Percentiles rank a stretch among this genome's conserved stretches.
phyloP scores from a whole-genome alignment of 1,139 yeast species.

The Yamadazyma atmosphaerica region DNA sequence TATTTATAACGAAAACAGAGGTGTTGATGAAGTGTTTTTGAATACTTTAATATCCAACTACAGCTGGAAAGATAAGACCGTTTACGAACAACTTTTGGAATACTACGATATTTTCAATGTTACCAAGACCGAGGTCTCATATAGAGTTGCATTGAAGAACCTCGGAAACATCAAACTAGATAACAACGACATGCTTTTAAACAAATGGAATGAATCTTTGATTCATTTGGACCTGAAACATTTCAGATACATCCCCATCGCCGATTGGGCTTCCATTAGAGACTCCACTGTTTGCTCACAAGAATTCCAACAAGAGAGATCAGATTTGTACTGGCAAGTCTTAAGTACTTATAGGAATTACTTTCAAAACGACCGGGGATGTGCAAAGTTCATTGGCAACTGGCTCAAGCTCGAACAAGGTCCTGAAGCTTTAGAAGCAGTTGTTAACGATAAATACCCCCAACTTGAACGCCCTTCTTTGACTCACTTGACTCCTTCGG shows the following conservation, averaged over 20 bases:
- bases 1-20: slow-evolving; percentile 55
- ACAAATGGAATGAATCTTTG: slow-evolving; percentile 63
- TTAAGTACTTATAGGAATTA: slow-evolving; percentile 51
- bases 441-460: slow-evolving; percentile 3
- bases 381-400: slow-evolving; percentile 31
- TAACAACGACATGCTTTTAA: slow-evolving; percentile 54
- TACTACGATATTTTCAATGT: slow-evolving; percentile 62
- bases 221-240: slow-evolving; percentile 53
- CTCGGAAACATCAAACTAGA: slow-evolving; percentile 61
- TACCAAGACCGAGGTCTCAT: slow-evolving; percentile 66
- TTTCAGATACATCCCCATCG: slow-evolving; percentile 67
- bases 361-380: slow-evolving; percentile 40
- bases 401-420: slow-evolving; percentile 32
- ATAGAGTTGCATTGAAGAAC: slow-evolving; percentile 75
- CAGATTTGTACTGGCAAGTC: slow-evolving; percentile 57
- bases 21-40: slow-evolving; percentile 73
- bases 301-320: slow-evolving; percentile 39
- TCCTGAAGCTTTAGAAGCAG: slow-evolving; percentile 12
- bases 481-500: slow-evolving; percentile 27
- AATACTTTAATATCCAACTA: slow-evolving; percentile 74
- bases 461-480: slow-evolving; percentile 29
- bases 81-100: slow-evolving; percentile 63
- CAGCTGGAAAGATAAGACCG: slow-evolving; percentile 66
- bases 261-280: slow-evolving; percentile 86
- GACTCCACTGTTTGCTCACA: slow-evolving; percentile 67